These are phyloP conservation scores for Aspergillus novoparasiticus DNA, from an alignment of 2,329 filamentous ascomycete genomes.

Conservation along the genomic window DNA sequence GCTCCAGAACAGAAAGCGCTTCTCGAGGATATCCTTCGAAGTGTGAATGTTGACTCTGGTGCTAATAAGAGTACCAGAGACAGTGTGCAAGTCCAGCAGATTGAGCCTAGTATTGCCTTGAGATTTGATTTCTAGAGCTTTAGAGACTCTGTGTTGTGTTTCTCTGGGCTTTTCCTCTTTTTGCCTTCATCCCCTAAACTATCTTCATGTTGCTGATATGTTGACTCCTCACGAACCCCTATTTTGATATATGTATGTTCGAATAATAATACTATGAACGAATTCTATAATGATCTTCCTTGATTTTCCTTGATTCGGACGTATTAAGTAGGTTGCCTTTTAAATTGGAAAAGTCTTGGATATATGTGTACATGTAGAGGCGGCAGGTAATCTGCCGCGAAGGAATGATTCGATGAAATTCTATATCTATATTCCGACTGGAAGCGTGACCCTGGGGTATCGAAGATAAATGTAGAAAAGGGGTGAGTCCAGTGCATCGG, in stretches of 20 bases:
- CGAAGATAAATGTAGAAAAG: conserved; percentile 1
- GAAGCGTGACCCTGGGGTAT: background rate
- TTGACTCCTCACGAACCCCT: background rate
- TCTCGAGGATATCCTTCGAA: conserved; percentile 75
- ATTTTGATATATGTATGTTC: background rate
- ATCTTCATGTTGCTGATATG: background rate
- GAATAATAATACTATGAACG: background rate
- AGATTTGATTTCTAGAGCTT: conserved; percentile 81
- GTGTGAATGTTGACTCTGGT: conserved; percentile 55
- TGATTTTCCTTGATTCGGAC: background rate
- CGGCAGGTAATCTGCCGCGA: background rate
- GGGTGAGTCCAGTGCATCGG: background rate
- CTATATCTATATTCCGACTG: conserved; percentile 4
- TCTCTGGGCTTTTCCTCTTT: background rate
- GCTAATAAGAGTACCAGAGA: conserved; percentile 43
- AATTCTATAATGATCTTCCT: background rate
- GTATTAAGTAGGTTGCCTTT: background rate
- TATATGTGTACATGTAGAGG: conserved; percentile 5
- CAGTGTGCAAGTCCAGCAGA: conserved; percentile 48
- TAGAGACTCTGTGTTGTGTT: background rate
- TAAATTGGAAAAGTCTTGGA: background rate
- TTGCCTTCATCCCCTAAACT: background rate
- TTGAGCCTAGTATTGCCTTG: conserved; percentile 79
- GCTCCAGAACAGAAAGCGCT: conserved; percentile 70
- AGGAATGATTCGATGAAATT: background rate